Evolutionary conservation across 768 basidiomycete species (phyloP).

Genomic region (Ramaria sp.): DNA sequence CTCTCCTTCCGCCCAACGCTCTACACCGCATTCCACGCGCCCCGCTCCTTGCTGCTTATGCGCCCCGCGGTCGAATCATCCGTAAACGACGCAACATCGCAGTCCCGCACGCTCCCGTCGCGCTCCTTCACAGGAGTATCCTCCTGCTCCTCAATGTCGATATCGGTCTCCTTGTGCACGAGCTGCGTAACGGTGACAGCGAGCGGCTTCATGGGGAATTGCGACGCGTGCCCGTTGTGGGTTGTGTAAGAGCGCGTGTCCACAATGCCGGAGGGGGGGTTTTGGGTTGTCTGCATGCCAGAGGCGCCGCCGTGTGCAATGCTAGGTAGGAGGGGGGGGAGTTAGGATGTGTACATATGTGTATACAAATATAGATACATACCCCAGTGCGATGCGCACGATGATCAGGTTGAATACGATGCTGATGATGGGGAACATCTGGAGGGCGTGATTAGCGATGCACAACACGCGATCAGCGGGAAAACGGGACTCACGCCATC

Average conservation of each 20-base stretch:
- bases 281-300: not conserved
- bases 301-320: constrained; percentile 8
- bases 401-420: constrained; percentile 32
- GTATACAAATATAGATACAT: not conserved
- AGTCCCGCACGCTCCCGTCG: not conserved
- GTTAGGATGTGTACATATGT: not conserved
- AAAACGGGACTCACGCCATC: not conserved
- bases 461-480: too few relatives aligned
- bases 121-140: constrained; percentile 2
- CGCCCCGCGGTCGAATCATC: not conserved
- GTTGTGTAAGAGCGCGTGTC: not conserved
- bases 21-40: not conserved
- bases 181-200: constrained; percentile 8
- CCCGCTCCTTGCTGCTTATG: not conserved
- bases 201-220: constrained; percentile 6
- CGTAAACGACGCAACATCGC: not conserved
- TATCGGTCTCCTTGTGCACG: constrained; percentile 2
- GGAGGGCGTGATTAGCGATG: too few relatives aligned
- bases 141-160: not conserved
- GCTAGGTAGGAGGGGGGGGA: not conserved
- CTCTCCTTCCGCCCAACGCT: not conserved
- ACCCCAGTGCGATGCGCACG: constrained; percentile 22
- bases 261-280: not conserved
- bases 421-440: constrained; percentile 30
- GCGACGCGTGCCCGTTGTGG: not conserved